Evolutionary conservation across 192 early-diverging fungal species (phyloP).

Genomic region (Coemansia sp.): DNA sequence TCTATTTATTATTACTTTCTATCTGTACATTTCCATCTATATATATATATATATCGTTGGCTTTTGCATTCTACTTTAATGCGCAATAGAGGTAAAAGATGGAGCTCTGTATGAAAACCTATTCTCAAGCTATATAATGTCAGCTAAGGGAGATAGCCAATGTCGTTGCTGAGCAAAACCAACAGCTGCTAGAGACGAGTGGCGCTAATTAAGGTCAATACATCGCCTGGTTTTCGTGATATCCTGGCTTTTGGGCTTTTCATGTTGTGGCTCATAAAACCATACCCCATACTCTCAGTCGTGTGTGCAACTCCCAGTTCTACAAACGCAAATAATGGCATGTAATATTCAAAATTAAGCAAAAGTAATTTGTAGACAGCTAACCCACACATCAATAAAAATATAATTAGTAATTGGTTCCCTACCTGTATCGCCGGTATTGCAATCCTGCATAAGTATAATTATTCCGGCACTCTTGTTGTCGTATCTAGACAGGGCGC

Average conservation of each 20-base stretch:
- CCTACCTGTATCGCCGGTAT: conserved; percentile 14
- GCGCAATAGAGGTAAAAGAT: too few relatives aligned
- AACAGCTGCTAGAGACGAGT: conserved; percentile 3
- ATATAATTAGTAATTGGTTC: conserved; percentile 4
- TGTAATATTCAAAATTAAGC: too few relatives aligned
- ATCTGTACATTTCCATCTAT: too few relatives aligned
- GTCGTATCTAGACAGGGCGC: background rate
- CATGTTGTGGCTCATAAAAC: conserved; percentile 31
- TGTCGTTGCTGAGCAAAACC: too few relatives aligned
- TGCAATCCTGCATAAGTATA: conserved; percentile 16
- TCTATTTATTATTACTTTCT: too few relatives aligned
- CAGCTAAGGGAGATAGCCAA: too few relatives aligned
- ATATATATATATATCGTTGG: too few relatives aligned
- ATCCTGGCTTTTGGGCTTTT: conserved; percentile 13
- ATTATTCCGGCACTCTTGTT: conserved; percentile 21
- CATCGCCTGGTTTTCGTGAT: conserved; percentile 19
- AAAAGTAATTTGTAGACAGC: too few relatives aligned
- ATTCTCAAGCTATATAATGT: too few relatives aligned
- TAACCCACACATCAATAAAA: background rate
- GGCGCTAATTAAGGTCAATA: conserved; percentile 4
- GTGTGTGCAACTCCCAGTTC: conserved; percentile 73
- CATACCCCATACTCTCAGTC: conserved; percentile 66
- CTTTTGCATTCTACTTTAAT: too few relatives aligned
- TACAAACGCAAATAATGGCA: too few relatives aligned
- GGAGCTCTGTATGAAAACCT: too few relatives aligned